Conservation (phyloP, 78 protist genomes). For the Dictyostelium firmibasis region DNA sequence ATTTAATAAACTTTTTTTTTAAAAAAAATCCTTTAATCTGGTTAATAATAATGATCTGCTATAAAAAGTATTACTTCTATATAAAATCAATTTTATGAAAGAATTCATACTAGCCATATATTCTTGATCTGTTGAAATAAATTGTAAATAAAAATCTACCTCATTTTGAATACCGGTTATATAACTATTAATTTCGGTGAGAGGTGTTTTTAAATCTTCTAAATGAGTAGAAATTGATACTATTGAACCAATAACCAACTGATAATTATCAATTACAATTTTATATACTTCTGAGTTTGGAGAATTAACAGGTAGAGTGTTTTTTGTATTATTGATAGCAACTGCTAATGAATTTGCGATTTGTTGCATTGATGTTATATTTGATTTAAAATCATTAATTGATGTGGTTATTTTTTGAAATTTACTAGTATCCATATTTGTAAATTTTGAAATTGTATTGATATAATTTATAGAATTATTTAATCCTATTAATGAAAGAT, state of each 20-base stretch:
- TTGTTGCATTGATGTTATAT: background rate
- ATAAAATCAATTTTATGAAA: background rate
- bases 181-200: background rate
- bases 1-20: too few species aligned
- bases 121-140: background rate
- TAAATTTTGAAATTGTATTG: background rate
- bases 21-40: background rate
- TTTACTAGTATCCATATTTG: background rate
- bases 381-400: background rate
- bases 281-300: background rate
- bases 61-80: background rate
- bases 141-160: background rate
- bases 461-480: background rate
- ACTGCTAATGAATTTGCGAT: background rate
- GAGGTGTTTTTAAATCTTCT: background rate
- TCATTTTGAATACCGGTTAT: background rate
- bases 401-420: background rate
- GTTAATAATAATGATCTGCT: background rate
- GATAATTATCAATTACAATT: background rate
- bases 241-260: background rate
- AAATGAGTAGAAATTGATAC: background rate
- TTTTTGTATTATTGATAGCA: background rate
- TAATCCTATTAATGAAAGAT: background rate
- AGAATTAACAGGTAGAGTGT: background rate
- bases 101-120: background rate